phyloP scores from a whole-genome alignment of 208 protist species.

The Borovskyia barvae region DNA sequence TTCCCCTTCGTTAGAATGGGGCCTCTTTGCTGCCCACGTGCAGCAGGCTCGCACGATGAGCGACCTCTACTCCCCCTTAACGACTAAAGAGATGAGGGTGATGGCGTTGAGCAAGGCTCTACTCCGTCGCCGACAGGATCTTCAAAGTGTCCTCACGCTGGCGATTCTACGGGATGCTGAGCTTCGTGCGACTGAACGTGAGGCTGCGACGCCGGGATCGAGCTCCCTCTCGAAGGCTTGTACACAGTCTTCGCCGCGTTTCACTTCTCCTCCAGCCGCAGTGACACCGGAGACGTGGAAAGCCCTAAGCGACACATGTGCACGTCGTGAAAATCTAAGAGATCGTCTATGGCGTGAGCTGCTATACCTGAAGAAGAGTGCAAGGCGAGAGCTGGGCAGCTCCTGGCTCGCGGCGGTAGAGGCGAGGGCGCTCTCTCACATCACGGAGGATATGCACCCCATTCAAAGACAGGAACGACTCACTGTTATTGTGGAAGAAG shows the following conservation, averaged over 20 bases:
- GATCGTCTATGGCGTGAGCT: constrained; percentile 37
- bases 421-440: not conserved
- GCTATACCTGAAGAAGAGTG: constrained; percentile 42
- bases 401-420: constrained; percentile 22
- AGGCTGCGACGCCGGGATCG: not conserved
- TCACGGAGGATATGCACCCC: not conserved
- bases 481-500: constrained; percentile 2
- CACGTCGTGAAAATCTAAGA: constrained; percentile 18
- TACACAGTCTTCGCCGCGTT: not conserved
- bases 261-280: constrained; percentile 3
- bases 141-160: constrained; percentile 20
- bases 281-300: constrained; percentile 17
- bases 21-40: constrained; percentile 20
- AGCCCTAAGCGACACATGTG: constrained; percentile 7
- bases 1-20: constrained; percentile 14
- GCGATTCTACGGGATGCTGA: constrained; percentile 8
- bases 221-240: not conserved
- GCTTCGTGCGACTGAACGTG: not conserved
- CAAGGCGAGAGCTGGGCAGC: constrained; percentile 12
- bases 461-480: not conserved
- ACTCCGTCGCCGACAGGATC: constrained; percentile 21
- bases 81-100: constrained; percentile 20
- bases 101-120: constrained; percentile 25
- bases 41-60: constrained; percentile 17
- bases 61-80: constrained; percentile 20